Base-by-base conservation (phyloP, 768 basidiomycete species). In the Lactifluus piperatus region DNA sequence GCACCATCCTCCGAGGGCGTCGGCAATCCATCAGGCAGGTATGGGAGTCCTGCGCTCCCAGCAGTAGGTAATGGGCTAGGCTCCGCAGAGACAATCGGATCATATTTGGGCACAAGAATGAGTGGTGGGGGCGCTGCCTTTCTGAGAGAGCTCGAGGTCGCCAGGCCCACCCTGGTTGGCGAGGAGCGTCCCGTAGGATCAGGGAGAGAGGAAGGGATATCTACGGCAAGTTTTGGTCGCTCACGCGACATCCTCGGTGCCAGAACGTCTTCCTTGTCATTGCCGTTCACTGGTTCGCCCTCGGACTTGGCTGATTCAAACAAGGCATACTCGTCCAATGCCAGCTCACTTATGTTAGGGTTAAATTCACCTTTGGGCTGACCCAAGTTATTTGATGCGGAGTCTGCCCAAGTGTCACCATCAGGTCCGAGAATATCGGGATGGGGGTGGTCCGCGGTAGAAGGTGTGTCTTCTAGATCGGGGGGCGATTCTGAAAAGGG, bases 391-490 rank as follows among this genome's bases (percentile, higher is more conserved):
- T 76, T 70, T 41, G 73, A 66, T 52, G 68, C 81, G 50, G 86
- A 74, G 51, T 80, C 80, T 57, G 75, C 73, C 84, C 84, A 85
- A 1, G 80, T 77, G 62, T 84, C 80, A 61, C 74, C 80, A 68
- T 85, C 85, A n/a, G 77, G 76, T 47, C 84, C 83, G 71, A 85
- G 86, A 7, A 85, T 76, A 62, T 85, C 83, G 9, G 70, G 74
- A 27, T 85, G 72, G 22, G 82, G 30, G 62, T 64, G 68, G 51
- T 65, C 64, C 53, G 70, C 54, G 50, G 73, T 69, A 10, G 74
- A 74, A 16, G 71, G 72, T 43, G 36, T 27, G 45, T 75, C 76
- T 18, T 71, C 70, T 47, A 41, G 60, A 34, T 64, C 63, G 36
- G 57, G 57, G 1, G 60, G 57, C 9, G 57, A 68, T 32, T 66